Conservation (phyloP, 2,329 filamentous ascomycete genomes). For the Lachnellula suecica region DNA sequence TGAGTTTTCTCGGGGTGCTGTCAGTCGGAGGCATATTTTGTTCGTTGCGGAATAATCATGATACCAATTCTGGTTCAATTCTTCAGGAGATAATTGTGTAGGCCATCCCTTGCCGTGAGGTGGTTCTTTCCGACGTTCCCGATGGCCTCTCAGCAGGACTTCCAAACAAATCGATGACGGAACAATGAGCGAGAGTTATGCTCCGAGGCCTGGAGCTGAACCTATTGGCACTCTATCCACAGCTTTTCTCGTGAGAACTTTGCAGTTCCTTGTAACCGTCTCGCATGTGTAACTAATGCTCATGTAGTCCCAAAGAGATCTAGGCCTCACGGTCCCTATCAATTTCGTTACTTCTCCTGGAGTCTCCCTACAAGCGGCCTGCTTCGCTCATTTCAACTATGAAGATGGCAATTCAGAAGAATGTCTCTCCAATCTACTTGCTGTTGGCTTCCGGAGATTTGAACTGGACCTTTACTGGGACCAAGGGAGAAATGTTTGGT, state of each 20-base stretch:
- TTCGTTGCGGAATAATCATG: background rate
- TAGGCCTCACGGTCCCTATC: slow-evolving; percentile 57
- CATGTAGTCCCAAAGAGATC: slow-evolving; percentile 57
- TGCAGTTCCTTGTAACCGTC: background rate
- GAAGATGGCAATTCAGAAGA: slow-evolving; percentile 47
- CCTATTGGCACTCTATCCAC: slow-evolving; percentile 30
- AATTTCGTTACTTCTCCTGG: slow-evolving; percentile 60
- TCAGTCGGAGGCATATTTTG: background rate
- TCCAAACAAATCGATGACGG: slow-evolving; percentile 4
- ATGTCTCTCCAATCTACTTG: slow-evolving; percentile 63
- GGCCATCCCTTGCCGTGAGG: background rate
- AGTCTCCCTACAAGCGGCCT: slow-evolving; percentile 56
- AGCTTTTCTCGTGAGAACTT: slow-evolving; percentile 26
- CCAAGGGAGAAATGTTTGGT: slow-evolving; percentile 50
- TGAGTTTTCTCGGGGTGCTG: background rate
- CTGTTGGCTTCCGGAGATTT: slow-evolving; percentile 56
- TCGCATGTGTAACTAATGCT: background rate
- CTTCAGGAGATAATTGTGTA: too few species aligned
- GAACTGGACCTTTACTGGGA: slow-evolving; percentile 67
- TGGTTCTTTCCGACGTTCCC: slow-evolving; percentile 12
- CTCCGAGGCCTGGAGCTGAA: slow-evolving; percentile 35
- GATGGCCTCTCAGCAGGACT: slow-evolving; percentile 7
- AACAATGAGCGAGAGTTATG: slow-evolving; percentile 42
- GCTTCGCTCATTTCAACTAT: slow-evolving; percentile 55
- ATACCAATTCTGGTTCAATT: too few species aligned